Base-by-base conservation (phyloP, 345 rosid species). In the Aegle marmelos region DNA sequence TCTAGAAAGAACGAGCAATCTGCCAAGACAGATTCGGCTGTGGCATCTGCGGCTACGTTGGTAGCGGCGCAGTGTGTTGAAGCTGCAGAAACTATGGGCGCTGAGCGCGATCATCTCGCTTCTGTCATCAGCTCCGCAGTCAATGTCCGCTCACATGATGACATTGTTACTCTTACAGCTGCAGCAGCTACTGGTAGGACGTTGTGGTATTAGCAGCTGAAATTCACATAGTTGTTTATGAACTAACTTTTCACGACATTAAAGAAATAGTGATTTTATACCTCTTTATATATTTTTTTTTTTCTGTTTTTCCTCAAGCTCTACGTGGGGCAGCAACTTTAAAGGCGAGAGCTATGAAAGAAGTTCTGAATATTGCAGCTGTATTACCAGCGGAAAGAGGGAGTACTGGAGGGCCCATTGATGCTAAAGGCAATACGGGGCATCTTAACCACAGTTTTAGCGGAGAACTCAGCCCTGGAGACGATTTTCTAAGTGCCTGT, bases 41-140 rank as follows among this genome's bases (percentile, higher is more conserved):
- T 96, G 78, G 98, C 99, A 8, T 93, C 99, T 3, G 99, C 99
- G 0, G 96, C 97, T 0, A 93, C 99, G 7, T 82, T 93, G 69
- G 98, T 95, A 19, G 99, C 99, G n/a, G 98, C 98, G 4, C 99
- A 93, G 87, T 95, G 98, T 68, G 98, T 93, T 73, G 98, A 95
- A 85, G 92, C 97, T 2, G 99, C 99, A 1, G 98, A 95, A 72
- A 86, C 84, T 57, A 82, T 91, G 97, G 97, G 99, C 54, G 97
- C 91, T 27, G 98, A 93, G 80, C 90, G 95, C 27, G 97, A 91
- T 48, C 90, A 90, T 72, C 89, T 95, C 76, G 90, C 97, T 37
- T 90, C 95, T 3, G 87, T 93, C 13, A 91, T 95, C 48, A 92
- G 94, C 90, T 93, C 98, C 2, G 95, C 99, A 0, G 98, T 95